phyloP scores from a whole-genome alignment of 306 rosid genomes.

The Cucumis sativus region Cucumber_9930_V3 NC_026661.2:5335501-5336000 shows the following conservation, averaged over 20 bases:
- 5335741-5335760: background rate
- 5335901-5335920: conserved; percentile 91
- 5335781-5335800: background rate
- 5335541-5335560: background rate
- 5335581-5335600: conserved; percentile 12
- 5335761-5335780: background rate
- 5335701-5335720: conserved; percentile 62
- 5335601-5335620: conserved; percentile 28
- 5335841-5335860: conserved; percentile 66
- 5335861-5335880: conserved; percentile 73
- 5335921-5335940: conserved; percentile 54
- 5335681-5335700: conserved; percentile 88
- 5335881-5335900: conserved; percentile 90
- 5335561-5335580: conserved; percentile 10
- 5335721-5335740: background rate
- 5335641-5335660: conserved; percentile 34
- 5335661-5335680: conserved; percentile 93
- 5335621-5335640: conserved; percentile 72
- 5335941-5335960: conserved; percentile 20
- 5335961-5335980: too few relatives aligned
- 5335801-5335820: conserved; percentile 73
- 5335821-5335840: conserved; percentile 81
- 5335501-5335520: background rate
- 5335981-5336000: too few relatives aligned
- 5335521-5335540: background rate